Evolutionary conservation across 352 stramenopile genomes (phyloP).

Genomic region (Phytophthora cryptogea): DNA sequence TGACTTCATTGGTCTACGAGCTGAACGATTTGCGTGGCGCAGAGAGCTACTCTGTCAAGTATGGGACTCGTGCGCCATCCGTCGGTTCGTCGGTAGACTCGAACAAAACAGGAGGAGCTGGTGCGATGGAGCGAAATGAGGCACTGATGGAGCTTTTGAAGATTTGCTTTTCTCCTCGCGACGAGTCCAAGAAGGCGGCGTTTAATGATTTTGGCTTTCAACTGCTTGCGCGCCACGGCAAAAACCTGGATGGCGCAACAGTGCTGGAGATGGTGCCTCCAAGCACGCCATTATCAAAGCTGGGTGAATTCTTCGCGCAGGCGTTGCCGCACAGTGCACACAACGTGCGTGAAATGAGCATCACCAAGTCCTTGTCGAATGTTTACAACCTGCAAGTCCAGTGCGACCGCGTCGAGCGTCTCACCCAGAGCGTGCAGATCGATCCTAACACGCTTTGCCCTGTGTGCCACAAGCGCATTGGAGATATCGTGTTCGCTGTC

Average conservation of each 20-base stretch:
- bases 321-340: constrained; percentile 79
- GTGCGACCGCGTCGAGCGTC: constrained; percentile 81
- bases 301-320: constrained; percentile 86
- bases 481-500: constrained; percentile 88
- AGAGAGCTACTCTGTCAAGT: constrained; percentile 86
- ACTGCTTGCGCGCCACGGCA: constrained; percentile 76
- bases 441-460: constrained; percentile 79
- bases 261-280: constrained; percentile 72
- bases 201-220: constrained; percentile 85
- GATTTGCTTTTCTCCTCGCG: constrained; percentile 76
- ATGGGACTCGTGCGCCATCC: constrained; percentile 46
- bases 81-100: constrained; percentile 20
- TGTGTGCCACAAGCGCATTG: constrained; percentile 87
- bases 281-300: constrained; percentile 76
- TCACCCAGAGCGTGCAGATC: constrained; percentile 82
- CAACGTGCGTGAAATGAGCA: constrained; percentile 81
- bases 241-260: constrained; percentile 70
- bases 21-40: constrained; percentile 81
- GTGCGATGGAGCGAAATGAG: constrained; percentile 60
- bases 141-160: constrained; percentile 79
- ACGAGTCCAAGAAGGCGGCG: constrained; percentile 81
- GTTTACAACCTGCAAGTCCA: constrained; percentile 91
- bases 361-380: constrained; percentile 85
- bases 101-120: constrained; percentile 45
- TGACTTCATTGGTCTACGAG: constrained; percentile 76